Conservation (phyloP, 2,329 filamentous ascomycete genomes). For the Alternaria alternata region DNA sequence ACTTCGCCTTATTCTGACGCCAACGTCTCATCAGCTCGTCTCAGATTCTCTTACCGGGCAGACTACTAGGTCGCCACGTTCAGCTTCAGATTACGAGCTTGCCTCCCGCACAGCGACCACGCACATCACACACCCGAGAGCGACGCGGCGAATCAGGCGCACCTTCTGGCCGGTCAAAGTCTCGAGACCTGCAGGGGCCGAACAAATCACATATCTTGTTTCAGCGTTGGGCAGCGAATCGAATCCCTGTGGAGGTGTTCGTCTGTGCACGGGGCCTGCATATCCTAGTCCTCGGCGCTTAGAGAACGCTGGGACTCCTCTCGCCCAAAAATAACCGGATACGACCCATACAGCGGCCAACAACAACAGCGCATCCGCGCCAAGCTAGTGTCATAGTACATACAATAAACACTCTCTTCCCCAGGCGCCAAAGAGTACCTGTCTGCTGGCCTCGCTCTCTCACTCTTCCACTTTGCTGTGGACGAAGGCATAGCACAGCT, state of each 20-base stretch:
- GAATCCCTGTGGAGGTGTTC: conserved; percentile 21
- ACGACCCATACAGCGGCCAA: conserved; percentile 43
- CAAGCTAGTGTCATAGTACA: conserved; percentile 34
- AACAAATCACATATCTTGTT: conserved; percentile 49
- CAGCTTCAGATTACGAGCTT: conserved; percentile 27
- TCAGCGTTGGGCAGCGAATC: conserved; percentile 37
- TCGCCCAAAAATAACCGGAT: conserved; percentile 34
- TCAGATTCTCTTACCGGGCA: conserved; percentile 31
- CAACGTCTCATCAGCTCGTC: conserved; percentile 41
- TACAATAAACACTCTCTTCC: conserved; percentile 44
- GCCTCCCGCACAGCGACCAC: conserved; percentile 37
- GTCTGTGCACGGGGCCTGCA: conserved; percentile 29
- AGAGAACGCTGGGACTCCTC: conserved; percentile 38
- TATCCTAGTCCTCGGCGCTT: conserved; percentile 39
- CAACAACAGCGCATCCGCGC: conserved; percentile 43
- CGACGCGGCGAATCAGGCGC: conserved; percentile 38
- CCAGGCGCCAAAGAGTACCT: conserved; percentile 37
- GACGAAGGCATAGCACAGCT: conserved; percentile 39
- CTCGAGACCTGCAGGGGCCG: conserved; percentile 45
- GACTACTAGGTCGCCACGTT: conserved; percentile 37
- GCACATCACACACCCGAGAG: conserved; percentile 35
- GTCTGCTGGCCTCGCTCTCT: conserved; percentile 38
- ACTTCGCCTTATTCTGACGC: conserved; percentile 26
- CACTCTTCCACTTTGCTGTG: conserved; percentile 36
- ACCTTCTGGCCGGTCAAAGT: conserved; percentile 21